Base-by-base conservation (phyloP, 2,329 filamentous ascomycete species). In the Geosmithia putterillii region DNA sequence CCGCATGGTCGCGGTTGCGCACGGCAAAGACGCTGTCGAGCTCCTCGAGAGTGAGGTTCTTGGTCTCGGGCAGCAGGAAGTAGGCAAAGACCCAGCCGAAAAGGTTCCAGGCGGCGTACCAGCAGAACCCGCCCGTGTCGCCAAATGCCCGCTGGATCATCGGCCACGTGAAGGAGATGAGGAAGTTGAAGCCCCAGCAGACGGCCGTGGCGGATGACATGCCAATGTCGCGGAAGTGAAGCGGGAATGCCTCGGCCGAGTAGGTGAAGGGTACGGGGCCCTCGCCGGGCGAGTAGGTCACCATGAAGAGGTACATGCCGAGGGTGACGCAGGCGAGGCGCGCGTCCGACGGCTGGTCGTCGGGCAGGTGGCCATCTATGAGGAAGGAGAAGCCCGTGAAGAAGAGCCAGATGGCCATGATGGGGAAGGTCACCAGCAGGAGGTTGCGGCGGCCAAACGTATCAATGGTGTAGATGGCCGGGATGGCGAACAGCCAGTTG, bases 241-340 rank as follows among this genome's bases (percentile, higher is more conserved):
- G 57, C 0, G 74, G 73, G 48, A 76, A 77, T 0, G 72, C 74
- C 49, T 78, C 74, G 1, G 74, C 74, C 0, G 70, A 74, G 52
- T 78, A 78, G 0, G 73, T 77, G 49, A 77, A 77, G 0, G 74
- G 73, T 0, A 78, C 74, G 0, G 74, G 73, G 0, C 74, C 74
- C 41, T 74, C 70, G 15, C 74, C 73, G 0, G 72, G 71, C 0
- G 62, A 65, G 50, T 67, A 67, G 12, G 64, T 54, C 1, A 60
- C 57, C 49, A 60, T 62, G 43, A 67, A 67, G 4, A 64, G 46
- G 46, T 66, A 67, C 2, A 67, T 56, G 0, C 62, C 62, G 0
- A 56, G 47, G 2, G 60, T 60, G 9, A 67, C 53, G n/a, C 55
- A 58, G 1, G 47, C 61, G 7, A 65, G 52, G 3, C 54, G 54